Percentiles rank a stretch among this genome's conserved stretches.
These are phyloP conservation scores for Diospyros lotus DNA, from an alignment of 148 eudicot species.

Conservation along the genomic window DNA sequence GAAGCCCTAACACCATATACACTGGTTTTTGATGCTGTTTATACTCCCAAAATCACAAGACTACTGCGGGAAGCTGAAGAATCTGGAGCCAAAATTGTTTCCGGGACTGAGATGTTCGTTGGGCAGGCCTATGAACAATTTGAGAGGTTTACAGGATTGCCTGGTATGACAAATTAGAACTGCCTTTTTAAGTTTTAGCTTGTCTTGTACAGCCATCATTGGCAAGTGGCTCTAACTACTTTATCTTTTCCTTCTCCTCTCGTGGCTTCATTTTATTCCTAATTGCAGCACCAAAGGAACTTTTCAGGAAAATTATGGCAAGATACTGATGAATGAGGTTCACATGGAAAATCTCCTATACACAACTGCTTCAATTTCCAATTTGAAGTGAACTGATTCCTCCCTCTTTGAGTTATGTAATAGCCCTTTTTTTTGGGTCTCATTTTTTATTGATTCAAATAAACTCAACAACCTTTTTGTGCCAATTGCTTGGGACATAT, in stretches of 20 bases:
- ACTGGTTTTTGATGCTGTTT: constrained; percentile 89
- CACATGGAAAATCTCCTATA: neutral
- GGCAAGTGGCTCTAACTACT: neutral
- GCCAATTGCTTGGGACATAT: neutral
- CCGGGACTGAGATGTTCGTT: constrained; percentile 85
- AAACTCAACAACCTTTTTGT: neutral
- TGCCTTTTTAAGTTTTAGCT: neutral
- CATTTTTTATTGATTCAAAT: neutral
- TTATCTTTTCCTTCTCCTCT: neutral
- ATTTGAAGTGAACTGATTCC: neutral
- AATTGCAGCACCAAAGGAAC: constrained; percentile 64
- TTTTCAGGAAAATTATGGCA: constrained; percentile 43
- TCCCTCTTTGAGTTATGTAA: constrained; percentile 7
- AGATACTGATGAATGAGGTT: constrained; percentile 19
- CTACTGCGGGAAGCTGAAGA: constrained; percentile 73
- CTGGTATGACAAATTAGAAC: constrained; percentile 39
- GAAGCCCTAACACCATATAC: constrained; percentile 60
- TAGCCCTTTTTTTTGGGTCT: too few relatives aligned
- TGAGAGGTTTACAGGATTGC: constrained; percentile 83
- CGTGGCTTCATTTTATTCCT: neutral
- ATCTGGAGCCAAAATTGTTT: constrained; percentile 56
- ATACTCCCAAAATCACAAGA: constrained; percentile 86
- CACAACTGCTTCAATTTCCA: constrained; percentile 2
- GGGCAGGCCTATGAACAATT: constrained; percentile 94
- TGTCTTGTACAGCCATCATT: neutral